Conservation (phyloP, 1,284 basidiomycete species). For the Pseudozyma pruni region DNA sequence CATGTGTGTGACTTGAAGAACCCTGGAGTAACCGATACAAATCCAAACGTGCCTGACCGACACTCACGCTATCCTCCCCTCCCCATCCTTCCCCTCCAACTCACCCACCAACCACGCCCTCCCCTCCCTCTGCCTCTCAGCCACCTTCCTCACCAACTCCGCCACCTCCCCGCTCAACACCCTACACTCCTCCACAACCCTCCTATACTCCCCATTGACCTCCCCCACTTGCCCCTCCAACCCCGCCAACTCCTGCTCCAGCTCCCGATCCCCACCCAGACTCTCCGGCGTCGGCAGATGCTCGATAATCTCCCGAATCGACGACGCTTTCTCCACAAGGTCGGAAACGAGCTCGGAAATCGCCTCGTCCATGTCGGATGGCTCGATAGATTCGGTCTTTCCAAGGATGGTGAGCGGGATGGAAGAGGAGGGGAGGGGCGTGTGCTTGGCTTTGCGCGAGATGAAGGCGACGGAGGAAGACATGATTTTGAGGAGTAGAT, state of each 20-base stretch:
- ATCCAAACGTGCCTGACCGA: no score
- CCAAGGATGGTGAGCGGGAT: constrained; percentile 51
- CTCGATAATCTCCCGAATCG: constrained; percentile 38
- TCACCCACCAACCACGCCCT: constrained; percentile 19
- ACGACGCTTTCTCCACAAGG: constrained; percentile 41
- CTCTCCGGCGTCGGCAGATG: constrained; percentile 23
- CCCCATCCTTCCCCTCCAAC: constrained; percentile 1
- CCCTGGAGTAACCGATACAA: no score
- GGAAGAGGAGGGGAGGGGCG: constrained; percentile 23
- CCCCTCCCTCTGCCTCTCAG: constrained; percentile 3
- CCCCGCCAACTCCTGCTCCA: constrained; percentile 8
- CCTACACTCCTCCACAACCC: constrained; percentile 19
- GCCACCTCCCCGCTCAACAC: constrained; percentile 21
- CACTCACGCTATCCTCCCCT: not conserved
- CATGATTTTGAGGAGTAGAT: constrained; percentile 58
- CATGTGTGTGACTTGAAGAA: no score
- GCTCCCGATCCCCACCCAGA: constrained; percentile 12
- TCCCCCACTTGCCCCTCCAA: constrained; percentile 15
- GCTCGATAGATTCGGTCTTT: constrained; percentile 43
- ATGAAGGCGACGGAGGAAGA: constrained; percentile 54
- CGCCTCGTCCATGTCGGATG: constrained; percentile 27
- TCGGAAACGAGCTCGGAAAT: constrained; percentile 51
- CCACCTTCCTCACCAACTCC: constrained; percentile 9
- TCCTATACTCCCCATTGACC: constrained; percentile 41
- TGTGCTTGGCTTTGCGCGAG: constrained; percentile 53